Percentiles rank a stretch among this genome's conserved stretches.
Evolutionary conservation across 768 basidiomycete genomes (phyloP).

Genomic region (Pholiota microspora): DNA sequence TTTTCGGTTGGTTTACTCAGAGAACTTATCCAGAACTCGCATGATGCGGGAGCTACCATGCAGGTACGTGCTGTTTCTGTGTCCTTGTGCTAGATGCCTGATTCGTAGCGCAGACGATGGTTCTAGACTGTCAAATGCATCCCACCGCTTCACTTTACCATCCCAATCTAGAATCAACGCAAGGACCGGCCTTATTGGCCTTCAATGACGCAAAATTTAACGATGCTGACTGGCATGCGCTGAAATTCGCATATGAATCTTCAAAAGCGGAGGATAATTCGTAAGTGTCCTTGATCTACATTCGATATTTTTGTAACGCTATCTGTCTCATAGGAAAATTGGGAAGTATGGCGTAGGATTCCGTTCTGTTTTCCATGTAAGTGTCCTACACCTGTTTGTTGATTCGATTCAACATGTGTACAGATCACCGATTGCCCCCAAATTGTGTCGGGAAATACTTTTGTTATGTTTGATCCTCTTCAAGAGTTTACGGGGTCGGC

Average conservation of each 20-base stretch:
- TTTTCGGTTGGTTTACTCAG: slow-evolving; percentile 42
- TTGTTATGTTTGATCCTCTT: slow-evolving; percentile 46
- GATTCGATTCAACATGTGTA: too few relatives aligned
- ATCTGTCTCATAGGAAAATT: slow-evolving; percentile 41
- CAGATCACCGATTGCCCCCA: slow-evolving; percentile 51
- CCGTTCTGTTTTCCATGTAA: slow-evolving; percentile 48
- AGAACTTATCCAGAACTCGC: slow-evolving; percentile 48
- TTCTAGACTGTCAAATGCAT: slow-evolving; percentile 38
- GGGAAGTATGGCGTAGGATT: slow-evolving; percentile 55
- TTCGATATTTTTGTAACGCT: too few relatives aligned
- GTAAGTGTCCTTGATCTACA: slow-evolving; percentile 29
- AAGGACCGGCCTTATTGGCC: slow-evolving; percentile 46
- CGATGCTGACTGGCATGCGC: slow-evolving; percentile 41
- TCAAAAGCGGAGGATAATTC: slow-evolving; percentile 44
- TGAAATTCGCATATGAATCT: slow-evolving; percentile 40
- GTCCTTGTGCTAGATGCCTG: neutral
- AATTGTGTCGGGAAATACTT: slow-evolving; percentile 37
- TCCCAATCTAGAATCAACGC: slow-evolving; percentile 24
- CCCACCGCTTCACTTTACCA: slow-evolving; percentile 22
- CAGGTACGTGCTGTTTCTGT: slow-evolving; percentile 34
- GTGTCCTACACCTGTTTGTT: slow-evolving; percentile 6
- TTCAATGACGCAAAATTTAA: slow-evolving; percentile 43
- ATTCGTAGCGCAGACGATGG: slow-evolving; percentile 31
- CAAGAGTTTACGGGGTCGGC: slow-evolving; percentile 25
- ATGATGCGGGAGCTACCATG: slow-evolving; percentile 44